Base-by-base conservation (phyloP, 768 basidiomycete genomes). In the Tulasnella sp. region DNA sequence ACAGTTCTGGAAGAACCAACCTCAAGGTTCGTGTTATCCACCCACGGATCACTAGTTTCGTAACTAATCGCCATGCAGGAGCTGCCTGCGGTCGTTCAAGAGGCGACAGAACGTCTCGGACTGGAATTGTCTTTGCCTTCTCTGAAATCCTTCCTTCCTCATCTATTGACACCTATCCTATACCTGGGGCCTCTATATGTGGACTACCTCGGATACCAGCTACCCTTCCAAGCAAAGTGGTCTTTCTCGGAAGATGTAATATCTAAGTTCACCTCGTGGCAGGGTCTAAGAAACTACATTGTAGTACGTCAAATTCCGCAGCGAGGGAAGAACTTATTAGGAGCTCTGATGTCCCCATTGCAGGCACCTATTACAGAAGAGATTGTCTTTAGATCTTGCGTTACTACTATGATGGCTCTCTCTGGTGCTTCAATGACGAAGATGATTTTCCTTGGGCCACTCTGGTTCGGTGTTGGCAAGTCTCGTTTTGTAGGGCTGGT, bases 321-420 rank as follows among this genome's bases (percentile, higher is more conserved):
- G 4, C 24, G 5, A 27, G 19, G 1, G 8, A n/a, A 19, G 24
- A 13, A 7, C 53, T 15, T 0, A 12, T 39, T 5, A 15, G n/a
- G 27, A 29, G 16, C 13, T 15, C 22, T 15, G 37, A 20, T n/a
- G 37, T 4, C 15, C 6, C 24, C 28, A 16, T 8, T 3, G 27
- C 53, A 91, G 89, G 91, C 75, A 3, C 93, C 93, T 0, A 64
- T 91, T 29, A 92, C 92, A 0, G 93, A 99, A 67, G 93, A 98
- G 64, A 53, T 95, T 22, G 85, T 88, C 6, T 98, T 95, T 62
- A 72, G 95, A 24, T 79, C 85, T 0, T 91, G 88, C 62, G 73
- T 93, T 25, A 69, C 95, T 16, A 69, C 81, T 2, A 72, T 79
- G 6, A 83, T 86, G 57, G 71, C 78, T 49, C 72, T 93, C 45